A percentile compares a stretch with the other conserved stretches of the same genome.
Evolutionary conservation across 306 rosid species (phyloP).

Genomic region (Vachellia collinsii): DNA sequence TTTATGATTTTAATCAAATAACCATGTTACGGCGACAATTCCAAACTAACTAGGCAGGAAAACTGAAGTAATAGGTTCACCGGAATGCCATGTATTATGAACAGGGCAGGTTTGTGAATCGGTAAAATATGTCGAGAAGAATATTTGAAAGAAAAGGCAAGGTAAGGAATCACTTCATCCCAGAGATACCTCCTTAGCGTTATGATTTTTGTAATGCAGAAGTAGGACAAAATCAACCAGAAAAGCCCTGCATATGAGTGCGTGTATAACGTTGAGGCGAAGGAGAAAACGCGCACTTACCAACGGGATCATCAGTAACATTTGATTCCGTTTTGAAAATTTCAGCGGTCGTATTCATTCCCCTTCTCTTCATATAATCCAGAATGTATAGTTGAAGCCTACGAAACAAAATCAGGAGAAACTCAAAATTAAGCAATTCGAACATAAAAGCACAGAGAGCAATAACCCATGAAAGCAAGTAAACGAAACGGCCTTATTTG

Average conservation of each 20-base stretch:
- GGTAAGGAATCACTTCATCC: not conserved
- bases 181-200: not conserved
- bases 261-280: not conserved
- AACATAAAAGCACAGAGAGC: not conserved
- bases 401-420: constrained; percentile 5
- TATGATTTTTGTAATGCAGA: not conserved
- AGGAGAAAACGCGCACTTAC: constrained; percentile 36
- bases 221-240: not conserved
- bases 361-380: constrained; percentile 57
- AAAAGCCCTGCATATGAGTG: not conserved
- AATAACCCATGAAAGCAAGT: not conserved
- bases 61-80: constrained; percentile 17
- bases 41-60: constrained; percentile 2
- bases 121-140: not conserved
- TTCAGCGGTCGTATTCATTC: constrained; percentile 46
- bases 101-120: constrained; percentile 8
- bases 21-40: constrained; percentile 26
- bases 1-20: constrained; percentile 8
- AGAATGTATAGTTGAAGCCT: constrained; percentile 49
- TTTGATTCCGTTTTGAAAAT: constrained; percentile 51
- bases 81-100: not conserved
- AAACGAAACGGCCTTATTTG: not conserved
- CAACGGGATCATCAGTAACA: constrained; percentile 1
- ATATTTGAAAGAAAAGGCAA: not conserved
- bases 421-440: not conserved